Conservation (phyloP, 345 rosid species). For the Angophora floribunda region DNA sequence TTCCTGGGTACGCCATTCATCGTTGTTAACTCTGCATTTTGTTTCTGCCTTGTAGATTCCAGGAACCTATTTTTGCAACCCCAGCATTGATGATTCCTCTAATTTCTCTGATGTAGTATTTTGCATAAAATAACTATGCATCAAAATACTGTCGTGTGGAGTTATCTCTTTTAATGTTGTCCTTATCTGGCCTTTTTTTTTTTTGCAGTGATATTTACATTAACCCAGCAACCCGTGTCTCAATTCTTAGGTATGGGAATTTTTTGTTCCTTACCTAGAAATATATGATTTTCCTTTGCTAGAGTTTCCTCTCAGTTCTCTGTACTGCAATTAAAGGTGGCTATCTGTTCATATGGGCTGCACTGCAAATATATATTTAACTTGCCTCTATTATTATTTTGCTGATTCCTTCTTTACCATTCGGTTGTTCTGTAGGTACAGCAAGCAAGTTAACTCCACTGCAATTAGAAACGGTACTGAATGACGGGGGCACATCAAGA, state of each 20-base stretch:
- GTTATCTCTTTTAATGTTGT: background rate
- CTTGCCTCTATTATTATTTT: background rate
- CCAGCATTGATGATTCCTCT: background rate
- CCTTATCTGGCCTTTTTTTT: background rate
- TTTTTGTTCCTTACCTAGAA: background rate
- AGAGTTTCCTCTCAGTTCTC: background rate
- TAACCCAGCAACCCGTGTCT: conserved; percentile 64
- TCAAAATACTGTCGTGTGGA: background rate
- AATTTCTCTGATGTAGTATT: background rate
- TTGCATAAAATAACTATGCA: background rate
- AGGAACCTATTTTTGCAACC: background rate
- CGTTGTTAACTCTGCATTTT: background rate
- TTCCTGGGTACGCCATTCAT: conserved; percentile 42
- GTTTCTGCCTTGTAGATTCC: background rate
- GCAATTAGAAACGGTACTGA: conserved; percentile 73
- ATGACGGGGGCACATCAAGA: conserved; percentile 66
- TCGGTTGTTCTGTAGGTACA: conserved; percentile 30
- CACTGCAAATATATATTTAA: background rate
- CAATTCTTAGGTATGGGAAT: conserved; percentile 45
- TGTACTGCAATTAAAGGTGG: background rate
- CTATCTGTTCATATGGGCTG: background rate
- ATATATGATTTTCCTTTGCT: background rate
- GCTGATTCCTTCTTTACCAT: background rate
- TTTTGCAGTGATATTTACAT: conserved; percentile 54
- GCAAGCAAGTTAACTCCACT: conserved; percentile 68